Conservation (phyloP, 352 stramenopile species). For the Blastocystis sp. region DNA sequence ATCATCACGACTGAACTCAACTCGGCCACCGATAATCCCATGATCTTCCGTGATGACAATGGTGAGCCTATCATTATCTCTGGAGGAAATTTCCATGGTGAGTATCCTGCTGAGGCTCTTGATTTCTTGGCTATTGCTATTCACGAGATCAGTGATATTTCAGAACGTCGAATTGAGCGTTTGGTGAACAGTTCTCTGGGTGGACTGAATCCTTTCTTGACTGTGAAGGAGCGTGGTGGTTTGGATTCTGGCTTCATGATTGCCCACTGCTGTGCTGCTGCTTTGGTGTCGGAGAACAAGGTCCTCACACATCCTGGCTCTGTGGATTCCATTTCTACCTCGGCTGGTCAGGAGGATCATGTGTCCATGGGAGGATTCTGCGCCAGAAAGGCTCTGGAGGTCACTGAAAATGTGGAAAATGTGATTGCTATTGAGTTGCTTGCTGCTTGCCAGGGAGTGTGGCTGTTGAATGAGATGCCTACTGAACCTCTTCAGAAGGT, state of each 20-base stretch:
- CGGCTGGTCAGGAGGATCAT: slow-evolving; percentile 82
- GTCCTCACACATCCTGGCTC: slow-evolving; percentile 81
- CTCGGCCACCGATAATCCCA: slow-evolving; percentile 83
- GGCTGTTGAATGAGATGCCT: slow-evolving; percentile 79
- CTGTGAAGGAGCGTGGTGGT: slow-evolving; percentile 77
- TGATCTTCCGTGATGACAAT: slow-evolving; percentile 79
- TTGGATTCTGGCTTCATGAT: slow-evolving; percentile 87
- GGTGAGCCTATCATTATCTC: slow-evolving; percentile 81
- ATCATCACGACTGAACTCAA: slow-evolving; percentile 85
- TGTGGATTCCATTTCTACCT: slow-evolving; percentile 84
- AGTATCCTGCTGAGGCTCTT: slow-evolving; percentile 83
- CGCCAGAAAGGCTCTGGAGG: slow-evolving; percentile 79
- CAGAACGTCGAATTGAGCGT: slow-evolving; percentile 81
- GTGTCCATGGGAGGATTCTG: slow-evolving; percentile 83
- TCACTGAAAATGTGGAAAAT: slow-evolving; percentile 82
- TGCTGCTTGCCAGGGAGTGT: slow-evolving; percentile 81
- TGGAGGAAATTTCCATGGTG: slow-evolving; percentile 84
- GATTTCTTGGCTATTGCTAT: slow-evolving; percentile 84
- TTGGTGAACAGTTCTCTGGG: slow-evolving; percentile 82
- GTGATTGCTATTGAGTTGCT: slow-evolving; percentile 83
- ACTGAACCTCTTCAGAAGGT: slow-evolving; percentile 79
- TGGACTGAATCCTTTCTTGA: slow-evolving; percentile 80
- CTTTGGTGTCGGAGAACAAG: slow-evolving; percentile 84
- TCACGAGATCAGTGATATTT: slow-evolving; percentile 80
- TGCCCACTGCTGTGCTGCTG: slow-evolving; percentile 80